Evolutionary conservation across 495 filamentous ascomycete species (phyloP), one percentile per base, ranked within the genome.

Genomic region (Neurospora sp.): DNA sequence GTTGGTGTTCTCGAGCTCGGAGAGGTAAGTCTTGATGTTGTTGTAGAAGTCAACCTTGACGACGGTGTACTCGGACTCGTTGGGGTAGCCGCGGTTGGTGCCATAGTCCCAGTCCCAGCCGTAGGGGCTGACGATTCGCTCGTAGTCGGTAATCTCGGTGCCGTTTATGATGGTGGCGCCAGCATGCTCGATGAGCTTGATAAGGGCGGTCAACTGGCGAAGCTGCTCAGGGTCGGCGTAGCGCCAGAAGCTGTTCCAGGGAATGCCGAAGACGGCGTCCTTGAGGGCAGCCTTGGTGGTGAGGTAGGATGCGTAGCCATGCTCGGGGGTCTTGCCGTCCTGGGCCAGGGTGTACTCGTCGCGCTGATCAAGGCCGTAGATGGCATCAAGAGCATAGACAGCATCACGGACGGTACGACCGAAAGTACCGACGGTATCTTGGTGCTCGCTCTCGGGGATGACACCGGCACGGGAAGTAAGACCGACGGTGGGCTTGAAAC

Each of bases 11-110:
- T 84, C 77, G 5, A 93, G 84, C 74, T 90, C 88, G 40, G 88
- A 80, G 10, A 93, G 85, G 75, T 94, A 93, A 22, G 81, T 78
- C 53, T 81, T 81, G 75, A 94, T 88, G 82, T 92, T 88, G 81
- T 92, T 92, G 83, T 93, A 93, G 78, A 93, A 92, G 74, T 94
- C 91, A 9, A 90, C 88, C 77, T 92, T 93, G 72, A 93, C 84
- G 70, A 89, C 87, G 7, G 87, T 90, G 81, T 89, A 93, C 76
- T 92, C 91, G 18, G 88, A 90, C 78, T 92, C 87, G 75, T 93
- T 91, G 38, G 88, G 81, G 74, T 82, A 89, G 9, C 91, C 90
- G 6, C 89, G 86, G 4, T 82, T 87, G 40, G 83, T 84, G 18
- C 89, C 90, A 70, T 89, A 91, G 76, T 92, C 89, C 91, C 91